These are phyloP conservation scores for Chamaecyparis obtusa DNA, from an alignment of 75 land plant species.

Conservation along the genomic window DNA sequence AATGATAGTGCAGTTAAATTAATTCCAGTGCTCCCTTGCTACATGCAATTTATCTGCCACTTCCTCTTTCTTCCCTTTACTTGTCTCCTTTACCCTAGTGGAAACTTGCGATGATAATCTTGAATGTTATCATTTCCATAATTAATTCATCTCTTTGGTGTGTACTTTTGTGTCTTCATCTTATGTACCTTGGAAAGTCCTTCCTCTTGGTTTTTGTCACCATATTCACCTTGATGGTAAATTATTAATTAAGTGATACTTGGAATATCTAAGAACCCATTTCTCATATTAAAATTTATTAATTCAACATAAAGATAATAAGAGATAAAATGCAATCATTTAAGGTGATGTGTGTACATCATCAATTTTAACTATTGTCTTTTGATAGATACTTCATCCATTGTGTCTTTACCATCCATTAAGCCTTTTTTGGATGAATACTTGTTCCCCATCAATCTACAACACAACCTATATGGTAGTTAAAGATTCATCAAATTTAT, in stretches of 20 bases:
- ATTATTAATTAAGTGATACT: neutral
- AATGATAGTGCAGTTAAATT: neutral
- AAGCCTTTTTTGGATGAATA: too few relatives aligned
- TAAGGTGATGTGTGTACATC: too few relatives aligned
- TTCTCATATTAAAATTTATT: neutral
- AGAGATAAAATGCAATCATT: neutral
- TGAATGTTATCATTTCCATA: neutral
- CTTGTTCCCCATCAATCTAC: too few relatives aligned
- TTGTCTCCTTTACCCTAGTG: neutral
- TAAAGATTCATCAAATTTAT: too few relatives aligned
- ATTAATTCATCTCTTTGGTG: too few relatives aligned
- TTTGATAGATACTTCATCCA: too few relatives aligned
- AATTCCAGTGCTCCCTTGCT: neutral
- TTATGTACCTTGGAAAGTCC: neutral
- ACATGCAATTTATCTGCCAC: neutral
- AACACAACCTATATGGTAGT: too few relatives aligned
- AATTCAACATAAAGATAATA: neutral
- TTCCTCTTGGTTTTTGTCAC: neutral
- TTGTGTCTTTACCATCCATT: too few relatives aligned
- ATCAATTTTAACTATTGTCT: too few relatives aligned
- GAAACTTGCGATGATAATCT: neutral
- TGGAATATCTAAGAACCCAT: neutral
- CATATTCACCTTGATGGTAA: neutral
- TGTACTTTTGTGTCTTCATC: too few relatives aligned
- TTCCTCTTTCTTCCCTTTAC: neutral